Conservation (phyloP, 371 early-diverging fungal genomes). For the Mortierella sp. region DNA sequence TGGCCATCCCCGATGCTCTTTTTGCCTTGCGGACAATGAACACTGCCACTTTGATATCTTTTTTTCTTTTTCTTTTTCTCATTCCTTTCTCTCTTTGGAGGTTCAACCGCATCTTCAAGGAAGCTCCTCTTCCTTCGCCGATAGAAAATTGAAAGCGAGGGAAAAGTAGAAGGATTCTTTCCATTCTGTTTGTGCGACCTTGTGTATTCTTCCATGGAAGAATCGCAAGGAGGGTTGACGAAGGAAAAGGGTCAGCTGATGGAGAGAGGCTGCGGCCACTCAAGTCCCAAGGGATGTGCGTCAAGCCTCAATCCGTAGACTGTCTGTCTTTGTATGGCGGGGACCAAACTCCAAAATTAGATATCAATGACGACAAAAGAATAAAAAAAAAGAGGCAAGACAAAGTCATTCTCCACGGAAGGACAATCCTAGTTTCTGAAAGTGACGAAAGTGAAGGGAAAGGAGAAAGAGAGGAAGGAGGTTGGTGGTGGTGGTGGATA, state of each 20-base stretch:
- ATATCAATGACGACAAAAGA: conserved; percentile 3
- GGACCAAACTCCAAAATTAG: conserved; percentile 14
- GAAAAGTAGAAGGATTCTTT: background rate
- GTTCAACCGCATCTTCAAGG: background rate
- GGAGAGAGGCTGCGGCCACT: background rate
- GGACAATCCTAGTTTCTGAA: background rate
- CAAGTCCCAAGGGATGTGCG: background rate
- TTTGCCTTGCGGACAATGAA: background rate
- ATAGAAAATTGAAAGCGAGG: too few relatives aligned
- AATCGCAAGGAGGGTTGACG: background rate
- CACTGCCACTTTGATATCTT: background rate
- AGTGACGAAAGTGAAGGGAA: background rate
- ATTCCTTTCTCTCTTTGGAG: background rate
- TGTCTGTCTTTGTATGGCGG: too few relatives aligned
- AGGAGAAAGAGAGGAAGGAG: background rate
- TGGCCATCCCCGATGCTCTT: background rate
- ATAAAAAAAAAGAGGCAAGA: background rate
- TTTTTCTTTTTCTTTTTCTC: background rate
- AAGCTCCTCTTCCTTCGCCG: too few relatives aligned
- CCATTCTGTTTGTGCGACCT: background rate
- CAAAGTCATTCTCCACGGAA: background rate
- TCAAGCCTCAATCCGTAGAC: background rate
- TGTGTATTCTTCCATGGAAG: background rate
- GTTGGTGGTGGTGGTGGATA: too few relatives aligned
- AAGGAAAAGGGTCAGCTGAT: conserved; percentile 4